Conservation (phyloP, 2,329 filamentous ascomycete species). For the Colletotrichum orbiculare region DNA sequence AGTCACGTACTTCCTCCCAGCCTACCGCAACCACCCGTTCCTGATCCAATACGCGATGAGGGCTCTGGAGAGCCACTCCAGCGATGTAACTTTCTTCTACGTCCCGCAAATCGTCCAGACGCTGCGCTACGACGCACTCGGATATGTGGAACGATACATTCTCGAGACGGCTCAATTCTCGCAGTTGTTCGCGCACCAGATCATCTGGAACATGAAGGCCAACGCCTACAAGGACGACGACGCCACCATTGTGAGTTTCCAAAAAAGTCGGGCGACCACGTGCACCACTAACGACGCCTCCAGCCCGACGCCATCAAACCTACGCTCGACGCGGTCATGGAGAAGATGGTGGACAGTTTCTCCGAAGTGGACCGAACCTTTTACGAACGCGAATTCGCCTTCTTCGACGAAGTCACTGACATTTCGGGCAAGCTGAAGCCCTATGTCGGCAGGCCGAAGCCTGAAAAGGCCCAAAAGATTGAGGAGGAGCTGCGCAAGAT, state of each 20-base stretch:
- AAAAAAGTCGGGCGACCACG: conserved; percentile 6
- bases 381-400: conserved; percentile 95
- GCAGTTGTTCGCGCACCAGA: conserved; percentile 98
- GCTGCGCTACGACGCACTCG: conserved; percentile 89
- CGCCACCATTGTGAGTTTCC: conserved; percentile 76
- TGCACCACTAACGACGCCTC: conserved; percentile 38
- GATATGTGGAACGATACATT: conserved; percentile 96
- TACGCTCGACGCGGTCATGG: conserved; percentile 90
- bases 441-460: conserved; percentile 89
- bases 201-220: conserved; percentile 99
- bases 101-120: conserved; percentile 98
- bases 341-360: conserved; percentile 85
- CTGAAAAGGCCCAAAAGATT: conserved; percentile 99
- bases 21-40: conserved; percentile 91
- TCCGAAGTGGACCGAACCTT: conserved; percentile 82
- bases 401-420: conserved; percentile 95
- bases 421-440: conserved; percentile 97
- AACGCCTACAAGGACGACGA: conserved; percentile 99
- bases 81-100: conserved; percentile 99
- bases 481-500: conserved; percentile 98
- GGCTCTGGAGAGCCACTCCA: conserved; percentile 89
- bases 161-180: conserved; percentile 97
- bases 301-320: conserved; percentile 93
- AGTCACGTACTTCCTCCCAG: conserved; percentile 91
- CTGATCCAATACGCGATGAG: conserved; percentile 97